Conservation (phyloP, 768 basidiomycete species). For the Phlebiopsis flavidoalba region DNA sequence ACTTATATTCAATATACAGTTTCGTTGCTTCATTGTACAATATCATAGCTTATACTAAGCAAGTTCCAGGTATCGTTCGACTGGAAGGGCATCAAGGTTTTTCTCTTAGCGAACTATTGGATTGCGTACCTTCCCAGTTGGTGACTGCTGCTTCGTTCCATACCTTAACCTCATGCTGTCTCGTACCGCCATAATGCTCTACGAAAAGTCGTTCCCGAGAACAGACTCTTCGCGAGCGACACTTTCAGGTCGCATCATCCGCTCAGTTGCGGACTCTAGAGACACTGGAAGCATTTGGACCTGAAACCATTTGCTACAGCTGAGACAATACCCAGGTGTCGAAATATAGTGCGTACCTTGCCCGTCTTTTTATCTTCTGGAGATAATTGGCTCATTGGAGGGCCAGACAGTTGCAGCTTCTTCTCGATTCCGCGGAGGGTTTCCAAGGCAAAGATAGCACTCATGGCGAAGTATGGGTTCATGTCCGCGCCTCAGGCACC, state of each 20-base stretch:
- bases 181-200: constrained; percentile 93
- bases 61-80: constrained; percentile 83
- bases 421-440: constrained; percentile 82
- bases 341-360: constrained; percentile 32
- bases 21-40: no score
- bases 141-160: constrained; percentile 88
- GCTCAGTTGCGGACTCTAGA: constrained; percentile 71
- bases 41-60: constrained; percentile 32
- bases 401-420: constrained; percentile 58
- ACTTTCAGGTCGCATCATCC: constrained; percentile 75
- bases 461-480: constrained; percentile 87
- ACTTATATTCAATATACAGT: neutral
- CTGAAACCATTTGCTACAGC: constrained; percentile 8
- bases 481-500: constrained; percentile 92
- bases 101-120: neutral
- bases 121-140: constrained; percentile 79
- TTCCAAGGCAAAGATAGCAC: constrained; percentile 84
- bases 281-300: constrained; percentile 65
- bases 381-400: constrained; percentile 61
- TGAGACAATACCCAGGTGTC: neutral
- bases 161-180: constrained; percentile 80
- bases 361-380: constrained; percentile 53
- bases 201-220: constrained; percentile 88
- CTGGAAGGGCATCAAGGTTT: constrained; percentile 33
- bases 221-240: constrained; percentile 71